Evolutionary conservation across 345 rosid species (phyloP), one percentile per base, ranked within the genome.

Genomic region (Conringia planisiliqua): DNA sequence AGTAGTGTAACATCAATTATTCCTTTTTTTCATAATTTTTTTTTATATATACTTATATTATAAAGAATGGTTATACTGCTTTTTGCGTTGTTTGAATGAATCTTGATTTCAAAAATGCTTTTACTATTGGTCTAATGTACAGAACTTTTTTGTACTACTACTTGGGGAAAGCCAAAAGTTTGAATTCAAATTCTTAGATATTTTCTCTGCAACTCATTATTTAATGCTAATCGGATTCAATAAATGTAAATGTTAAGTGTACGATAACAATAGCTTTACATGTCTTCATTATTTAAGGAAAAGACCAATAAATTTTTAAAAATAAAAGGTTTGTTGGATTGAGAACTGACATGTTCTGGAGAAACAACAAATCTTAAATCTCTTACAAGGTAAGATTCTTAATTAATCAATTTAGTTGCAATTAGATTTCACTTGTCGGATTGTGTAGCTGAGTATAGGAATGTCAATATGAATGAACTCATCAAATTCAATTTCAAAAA

Each of bases 151-250:
- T 46, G 36, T 51, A 36, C 3, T 22, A 36, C 40, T 52, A 68
- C 55, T 72, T 65, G 1, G 71, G 77, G 58, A 44, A 54, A 46
- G 7, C 17, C 29, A 65, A 65, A 65, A 22, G 59, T 74, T 73
- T 66, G 58, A 74, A 66, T 66, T 74, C 18, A 47, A 74, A 66
- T 17, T 72, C 16, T 57, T 42, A 12, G 78, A 74, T 74, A 74
- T 74, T 66, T 72, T 30, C 18, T 57, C 16, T 44, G 42, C 40
- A 18, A 33, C 1, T 22, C 2, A 22, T 47, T 57, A 46, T 55
- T 66, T 44, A 66, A 46, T 33, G 29, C 9, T 4, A 48, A 44
- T 44, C 54, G 58, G 43, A 58, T 66, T 47, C 44, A 74, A 59
- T 74, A 66, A 67, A 67, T 67, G 68, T 13, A 47, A 62, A 10